Evolutionary conservation across 805 yeast genomes (phyloP).

Genomic region (Starmerella bombicola): DNA sequence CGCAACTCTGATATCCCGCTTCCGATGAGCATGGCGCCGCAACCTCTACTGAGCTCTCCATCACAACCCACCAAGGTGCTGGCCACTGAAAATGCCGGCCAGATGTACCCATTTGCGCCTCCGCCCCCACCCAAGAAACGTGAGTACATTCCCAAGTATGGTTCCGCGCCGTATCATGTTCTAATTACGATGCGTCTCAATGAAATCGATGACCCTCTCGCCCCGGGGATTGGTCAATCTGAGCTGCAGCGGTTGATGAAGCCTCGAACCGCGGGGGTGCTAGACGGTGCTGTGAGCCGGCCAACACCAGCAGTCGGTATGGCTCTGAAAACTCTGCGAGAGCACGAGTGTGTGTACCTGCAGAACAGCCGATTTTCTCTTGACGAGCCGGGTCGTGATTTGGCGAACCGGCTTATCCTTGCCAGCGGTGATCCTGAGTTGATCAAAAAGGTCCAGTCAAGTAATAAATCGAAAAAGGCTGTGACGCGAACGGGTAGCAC

Average conservation of each 20-base stretch:
- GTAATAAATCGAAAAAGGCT: not conserved
- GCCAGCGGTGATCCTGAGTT: constrained; percentile 42
- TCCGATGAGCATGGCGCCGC: constrained; percentile 32
- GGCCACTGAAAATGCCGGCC: constrained; percentile 4
- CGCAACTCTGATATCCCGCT: constrained; percentile 34
- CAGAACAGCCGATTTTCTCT: constrained; percentile 36
- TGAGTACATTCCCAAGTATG: constrained; percentile 22
- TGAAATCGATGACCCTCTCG: constrained; percentile 20
- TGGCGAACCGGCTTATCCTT: constrained; percentile 46
- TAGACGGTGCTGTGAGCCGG: constrained; percentile 17
- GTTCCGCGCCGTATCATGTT: constrained; percentile 19
- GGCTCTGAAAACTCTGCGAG: constrained; percentile 45
- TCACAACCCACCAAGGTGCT: constrained; percentile 3
- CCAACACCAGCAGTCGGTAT: constrained; percentile 17
- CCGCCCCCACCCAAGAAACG: constrained; percentile 14
- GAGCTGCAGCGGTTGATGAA: constrained; percentile 35
- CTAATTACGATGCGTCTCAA: constrained; percentile 17
- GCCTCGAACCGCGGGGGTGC: constrained; percentile 13
- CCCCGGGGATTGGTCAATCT: constrained; percentile 51
- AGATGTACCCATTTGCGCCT: constrained; percentile 12
- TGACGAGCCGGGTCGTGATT: constrained; percentile 53
- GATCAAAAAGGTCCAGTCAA: not conserved
- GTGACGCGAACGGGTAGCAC: not conserved
- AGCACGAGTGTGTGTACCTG: constrained; percentile 46
- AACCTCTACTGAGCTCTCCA: not conserved